These are phyloP conservation scores for Mycosphaerella sp. DNA, from an alignment of 2,329 filamentous ascomycete genomes.

Conservation along the genomic window DNA sequence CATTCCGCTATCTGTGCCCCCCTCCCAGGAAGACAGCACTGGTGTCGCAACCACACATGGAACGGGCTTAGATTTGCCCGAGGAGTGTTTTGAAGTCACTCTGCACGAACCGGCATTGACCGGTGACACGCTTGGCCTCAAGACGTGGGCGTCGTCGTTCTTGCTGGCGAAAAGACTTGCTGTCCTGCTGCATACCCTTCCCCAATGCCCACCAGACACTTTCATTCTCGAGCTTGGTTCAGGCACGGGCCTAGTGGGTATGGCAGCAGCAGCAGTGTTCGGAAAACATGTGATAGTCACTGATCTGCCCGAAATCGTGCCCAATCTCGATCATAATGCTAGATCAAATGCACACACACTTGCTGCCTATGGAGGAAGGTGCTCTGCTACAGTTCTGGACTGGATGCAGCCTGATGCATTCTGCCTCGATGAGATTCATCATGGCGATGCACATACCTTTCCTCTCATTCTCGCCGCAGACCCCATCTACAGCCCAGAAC, in stretches of 20 bases:
- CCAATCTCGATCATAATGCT: conserved; percentile 72
- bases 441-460: conserved; percentile 31
- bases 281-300: conserved; percentile 63
- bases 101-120: conserved; percentile 84
- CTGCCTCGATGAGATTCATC: conserved; percentile 7
- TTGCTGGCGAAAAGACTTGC: conserved; percentile 68
- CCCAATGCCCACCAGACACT: conserved; percentile 11
- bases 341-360: conserved; percentile 56
- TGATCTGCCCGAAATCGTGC: conserved; percentile 75
- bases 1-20: conserved; percentile 37
- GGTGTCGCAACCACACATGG: conserved; percentile 12
- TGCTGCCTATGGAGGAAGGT: conserved; percentile 48
- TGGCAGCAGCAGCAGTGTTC: conserved; percentile 73
- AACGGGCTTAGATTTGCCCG: conserved; percentile 13
- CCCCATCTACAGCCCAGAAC: conserved; percentile 76
- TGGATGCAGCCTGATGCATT: conserved; percentile 56
- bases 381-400: conserved; percentile 62
- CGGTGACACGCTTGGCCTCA: conserved; percentile 80
- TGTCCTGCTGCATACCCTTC: conserved; percentile 26
- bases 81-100: conserved; percentile 52
- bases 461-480: conserved; percentile 74
- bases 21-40: conserved; percentile 13
- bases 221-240: conserved; percentile 71
- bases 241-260: conserved; percentile 83
- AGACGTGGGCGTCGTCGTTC: conserved; percentile 93